phyloP scores from a whole-genome alignment of 495 filamentous ascomycete genomes.

The Aspergillus bridgeri region DNA sequence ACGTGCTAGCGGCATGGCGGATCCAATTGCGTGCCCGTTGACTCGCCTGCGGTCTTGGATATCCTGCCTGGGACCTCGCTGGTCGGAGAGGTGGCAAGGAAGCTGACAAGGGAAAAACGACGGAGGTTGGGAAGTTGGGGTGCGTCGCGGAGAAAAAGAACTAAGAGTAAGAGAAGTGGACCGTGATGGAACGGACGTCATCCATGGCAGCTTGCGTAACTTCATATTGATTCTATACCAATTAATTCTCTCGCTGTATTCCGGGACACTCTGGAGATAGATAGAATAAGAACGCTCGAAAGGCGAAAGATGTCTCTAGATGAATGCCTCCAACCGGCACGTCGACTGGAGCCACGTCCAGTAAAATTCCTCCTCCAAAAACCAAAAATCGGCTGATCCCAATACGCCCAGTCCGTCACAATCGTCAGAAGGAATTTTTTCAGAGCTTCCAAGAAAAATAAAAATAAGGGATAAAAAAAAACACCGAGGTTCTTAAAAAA shows the following conservation, averaged over 20 bases:
- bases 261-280: neutral
- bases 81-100: neutral
- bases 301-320: neutral
- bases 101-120: neutral
- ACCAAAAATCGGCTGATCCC: constrained; percentile 2
- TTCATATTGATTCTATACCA: constrained; percentile 14
- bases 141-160: neutral
- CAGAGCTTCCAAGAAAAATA: constrained; percentile 1
- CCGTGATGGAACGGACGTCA: neutral
- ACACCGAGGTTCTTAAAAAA: neutral
- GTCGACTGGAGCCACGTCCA: neutral
- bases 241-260: constrained; percentile 4
- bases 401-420: constrained; percentile 20
- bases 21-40: neutral
- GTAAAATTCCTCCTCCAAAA: neutral
- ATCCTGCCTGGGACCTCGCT: no score
- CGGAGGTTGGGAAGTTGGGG: neutral
- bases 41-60: no score
- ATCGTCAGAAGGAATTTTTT: constrained; percentile 11
- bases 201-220: constrained; percentile 15
- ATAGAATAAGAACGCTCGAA: constrained; percentile 3
- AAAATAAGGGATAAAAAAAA: neutral
- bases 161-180: neutral
- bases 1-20: constrained; percentile 41
- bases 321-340: neutral